Conservation (phyloP, 1,139 yeast species). For the Scheffersomyces stambukii region DNA sequence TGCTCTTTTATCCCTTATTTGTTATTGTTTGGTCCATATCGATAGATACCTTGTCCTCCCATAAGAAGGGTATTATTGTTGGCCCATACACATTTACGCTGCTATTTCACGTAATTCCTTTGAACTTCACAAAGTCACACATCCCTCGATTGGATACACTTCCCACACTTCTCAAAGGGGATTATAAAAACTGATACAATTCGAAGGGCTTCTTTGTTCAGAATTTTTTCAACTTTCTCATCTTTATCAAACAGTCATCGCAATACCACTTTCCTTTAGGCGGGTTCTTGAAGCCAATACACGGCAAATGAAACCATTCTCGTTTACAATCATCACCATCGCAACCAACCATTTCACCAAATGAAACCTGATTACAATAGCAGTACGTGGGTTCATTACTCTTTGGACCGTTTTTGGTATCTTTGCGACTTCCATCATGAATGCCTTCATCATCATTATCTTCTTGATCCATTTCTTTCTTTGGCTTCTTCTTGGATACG, state of each 20-base stretch:
- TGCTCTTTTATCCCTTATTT: no score
- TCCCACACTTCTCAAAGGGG: no score
- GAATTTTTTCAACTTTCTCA: slow-evolving; percentile 26
- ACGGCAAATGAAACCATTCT: slow-evolving; percentile 97
- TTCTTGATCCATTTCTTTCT: slow-evolving; percentile 4
- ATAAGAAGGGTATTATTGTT: no score
- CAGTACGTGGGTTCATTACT: slow-evolving; percentile 80
- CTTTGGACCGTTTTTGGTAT: slow-evolving; percentile 1
- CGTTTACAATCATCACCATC: slow-evolving; percentile 90
- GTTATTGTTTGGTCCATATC: no score
- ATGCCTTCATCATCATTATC: slow-evolving; percentile 2
- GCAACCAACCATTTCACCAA: slow-evolving; percentile 99
- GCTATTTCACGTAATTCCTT: no score
- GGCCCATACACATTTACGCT: no score
- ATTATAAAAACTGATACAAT: no score
- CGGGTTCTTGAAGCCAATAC: slow-evolving; percentile 84
- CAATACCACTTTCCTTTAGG: slow-evolving; percentile 98
- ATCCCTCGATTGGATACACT: no score
- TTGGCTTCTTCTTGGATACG: slow-evolving; percentile 4
- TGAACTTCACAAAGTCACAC: no score
- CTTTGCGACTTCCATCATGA: slow-evolving; percentile 1
- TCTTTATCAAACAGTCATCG: slow-evolving; percentile 67
- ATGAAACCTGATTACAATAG: slow-evolving; percentile 93
- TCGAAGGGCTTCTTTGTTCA: no score
- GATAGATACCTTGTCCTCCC: no score